phyloP scores from a whole-genome alignment of 345 rosid genomes.

The Clausena lansium region DNA sequence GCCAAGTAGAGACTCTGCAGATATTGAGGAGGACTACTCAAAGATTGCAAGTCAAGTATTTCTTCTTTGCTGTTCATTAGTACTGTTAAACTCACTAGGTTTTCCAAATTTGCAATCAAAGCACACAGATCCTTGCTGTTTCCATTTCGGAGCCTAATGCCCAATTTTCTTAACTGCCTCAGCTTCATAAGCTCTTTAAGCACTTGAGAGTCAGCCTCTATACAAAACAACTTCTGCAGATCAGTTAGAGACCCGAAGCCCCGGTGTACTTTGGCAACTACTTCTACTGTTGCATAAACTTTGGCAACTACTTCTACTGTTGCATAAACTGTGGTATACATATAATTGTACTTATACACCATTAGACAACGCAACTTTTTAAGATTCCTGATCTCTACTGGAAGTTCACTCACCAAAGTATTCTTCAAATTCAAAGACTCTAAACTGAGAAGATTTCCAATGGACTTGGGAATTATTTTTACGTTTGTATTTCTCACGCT shows the following conservation, averaged over 20 bases:
- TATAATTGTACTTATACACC: neutral
- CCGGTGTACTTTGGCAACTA: neutral
- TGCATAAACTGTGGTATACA: neutral
- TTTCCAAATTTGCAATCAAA: constrained; percentile 8
- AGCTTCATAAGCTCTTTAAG: neutral
- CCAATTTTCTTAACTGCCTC: neutral
- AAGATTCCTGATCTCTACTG: neutral
- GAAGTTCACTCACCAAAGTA: neutral
- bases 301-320: neutral
- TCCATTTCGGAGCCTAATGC: neutral
- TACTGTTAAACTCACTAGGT: constrained; percentile 1
- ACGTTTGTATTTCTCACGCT: neutral
- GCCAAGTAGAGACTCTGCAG: neutral
- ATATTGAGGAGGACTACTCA: neutral
- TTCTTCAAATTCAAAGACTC: neutral
- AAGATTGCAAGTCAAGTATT: constrained; percentile 6
- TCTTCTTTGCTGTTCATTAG: neutral
- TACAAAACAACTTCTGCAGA: neutral
- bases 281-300: neutral
- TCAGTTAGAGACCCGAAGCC: neutral
- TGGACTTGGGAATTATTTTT: neutral
- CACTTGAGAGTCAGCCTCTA: neutral
- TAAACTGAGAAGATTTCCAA: neutral
- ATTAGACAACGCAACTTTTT: neutral
- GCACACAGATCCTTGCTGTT: neutral